These are phyloP conservation scores for Sphaerulina populicola DNA, from an alignment of 2,329 filamentous ascomycete genomes.

Conservation along the genomic window DNA sequence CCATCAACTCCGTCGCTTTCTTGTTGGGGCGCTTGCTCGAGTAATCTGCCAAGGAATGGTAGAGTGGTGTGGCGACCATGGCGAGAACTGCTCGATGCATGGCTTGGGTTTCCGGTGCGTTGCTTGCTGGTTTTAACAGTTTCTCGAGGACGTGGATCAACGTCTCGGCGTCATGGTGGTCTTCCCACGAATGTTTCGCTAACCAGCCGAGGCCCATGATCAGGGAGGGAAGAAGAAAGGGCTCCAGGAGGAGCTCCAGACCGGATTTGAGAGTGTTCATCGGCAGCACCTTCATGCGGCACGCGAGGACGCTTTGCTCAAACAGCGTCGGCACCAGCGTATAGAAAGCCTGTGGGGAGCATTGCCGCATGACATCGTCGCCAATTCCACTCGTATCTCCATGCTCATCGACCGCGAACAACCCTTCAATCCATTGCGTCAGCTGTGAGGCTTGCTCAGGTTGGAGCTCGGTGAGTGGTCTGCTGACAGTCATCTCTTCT, in stretches of 20 bases:
- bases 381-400: constrained; percentile 55
- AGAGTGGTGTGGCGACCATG: constrained; percentile 60
- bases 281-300: constrained; percentile 55
- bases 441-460: constrained; percentile 60
- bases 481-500: constrained; percentile 50
- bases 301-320: constrained; percentile 63
- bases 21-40: constrained; percentile 61
- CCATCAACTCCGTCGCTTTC: constrained; percentile 57
- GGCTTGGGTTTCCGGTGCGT: constrained; percentile 60
- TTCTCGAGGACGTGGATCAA: constrained; percentile 65
- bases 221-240: constrained; percentile 69
- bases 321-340: constrained; percentile 68
- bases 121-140: constrained; percentile 60
- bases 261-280: constrained; percentile 66
- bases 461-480: constrained; percentile 52
- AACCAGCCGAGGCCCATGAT: constrained; percentile 66
- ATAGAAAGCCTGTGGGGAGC: constrained; percentile 75
- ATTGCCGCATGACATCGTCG: constrained; percentile 74
- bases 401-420: constrained; percentile 60
- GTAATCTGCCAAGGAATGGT: constrained; percentile 58
- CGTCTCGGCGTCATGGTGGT: constrained; percentile 55
- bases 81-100: constrained; percentile 66
- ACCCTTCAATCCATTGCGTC: constrained; percentile 64
- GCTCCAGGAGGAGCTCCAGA: constrained; percentile 71
- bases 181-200: constrained; percentile 59